Conservation (phyloP, 208 protist species). For the Leishmania braziliensis region DNA sequence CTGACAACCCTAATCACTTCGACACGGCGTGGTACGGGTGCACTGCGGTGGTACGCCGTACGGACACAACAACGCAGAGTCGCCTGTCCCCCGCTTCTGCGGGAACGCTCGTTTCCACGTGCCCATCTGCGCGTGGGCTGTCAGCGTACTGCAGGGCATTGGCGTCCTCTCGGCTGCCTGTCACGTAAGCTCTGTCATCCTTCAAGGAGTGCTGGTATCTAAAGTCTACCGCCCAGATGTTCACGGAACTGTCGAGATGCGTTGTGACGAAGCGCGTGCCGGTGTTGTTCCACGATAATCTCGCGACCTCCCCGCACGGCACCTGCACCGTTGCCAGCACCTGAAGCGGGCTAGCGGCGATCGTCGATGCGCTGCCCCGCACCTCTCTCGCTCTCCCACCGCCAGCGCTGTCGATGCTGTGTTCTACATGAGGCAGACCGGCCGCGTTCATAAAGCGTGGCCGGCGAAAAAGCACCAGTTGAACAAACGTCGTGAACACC, state of each 20-base stretch:
- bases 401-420: neutral
- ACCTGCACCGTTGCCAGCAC: slow-evolving; percentile 45
- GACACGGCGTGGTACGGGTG: slow-evolving; percentile 53
- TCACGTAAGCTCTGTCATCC: neutral
- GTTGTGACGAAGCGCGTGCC: slow-evolving; percentile 82
- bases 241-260: slow-evolving; percentile 73
- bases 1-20: neutral
- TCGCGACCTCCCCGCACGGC: slow-evolving; percentile 56
- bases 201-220: slow-evolving; percentile 34
- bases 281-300: slow-evolving; percentile 81
- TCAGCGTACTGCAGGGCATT: neutral
- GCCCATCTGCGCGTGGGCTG: neutral
- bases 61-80: slow-evolving; percentile 43
- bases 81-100: slow-evolving; percentile 8
- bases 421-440: slow-evolving; percentile 22
- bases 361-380: neutral
- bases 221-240: slow-evolving; percentile 68
- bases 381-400: neutral
- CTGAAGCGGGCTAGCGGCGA: slow-evolving; percentile 32
- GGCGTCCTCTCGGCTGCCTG: neutral
- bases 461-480: slow-evolving; percentile 68
- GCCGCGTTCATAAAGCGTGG: slow-evolving; percentile 39
- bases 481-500: slow-evolving; percentile 49
- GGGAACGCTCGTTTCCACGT: slow-evolving; percentile 5
- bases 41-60: slow-evolving; percentile 50